These are phyloP conservation scores for Tolypocladium ophioglossoides DNA, from an alignment of 2,329 filamentous ascomycete species.

Conservation along the genomic window DNA sequence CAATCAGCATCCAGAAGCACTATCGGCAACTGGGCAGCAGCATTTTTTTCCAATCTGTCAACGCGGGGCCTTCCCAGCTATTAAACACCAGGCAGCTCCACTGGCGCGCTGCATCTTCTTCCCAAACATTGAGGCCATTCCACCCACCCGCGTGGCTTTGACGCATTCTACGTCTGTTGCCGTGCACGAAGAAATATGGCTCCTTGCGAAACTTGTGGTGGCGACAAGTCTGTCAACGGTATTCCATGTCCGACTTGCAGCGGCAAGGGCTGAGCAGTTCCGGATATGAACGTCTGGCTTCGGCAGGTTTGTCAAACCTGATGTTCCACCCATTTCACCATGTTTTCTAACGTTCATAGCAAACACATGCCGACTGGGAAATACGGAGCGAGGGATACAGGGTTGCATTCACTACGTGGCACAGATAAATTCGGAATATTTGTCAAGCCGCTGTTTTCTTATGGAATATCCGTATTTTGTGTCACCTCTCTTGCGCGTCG, in stretches of 20 bases:
- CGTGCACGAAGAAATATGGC: background rate
- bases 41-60: background rate
- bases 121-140: background rate
- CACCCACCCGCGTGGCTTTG: too few species aligned
- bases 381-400: too few species aligned
- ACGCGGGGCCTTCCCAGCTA: too few species aligned
- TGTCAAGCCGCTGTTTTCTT: background rate
- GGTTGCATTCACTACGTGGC: too few species aligned
- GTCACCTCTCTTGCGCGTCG: background rate
- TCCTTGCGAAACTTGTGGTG: background rate
- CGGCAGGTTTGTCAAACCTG: background rate
- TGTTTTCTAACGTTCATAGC: too few species aligned
- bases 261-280: background rate
- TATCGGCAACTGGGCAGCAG: background rate
- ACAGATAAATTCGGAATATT: too few species aligned
- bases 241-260: background rate
- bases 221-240: background rate
- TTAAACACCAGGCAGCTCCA: background rate
- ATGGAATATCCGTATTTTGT: background rate
- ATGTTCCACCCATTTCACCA: background rate
- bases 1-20: background rate
- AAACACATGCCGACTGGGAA: too few species aligned
- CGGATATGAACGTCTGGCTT: background rate
- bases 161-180: background rate
- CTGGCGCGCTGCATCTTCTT: background rate